Evolutionary conservation across 768 basidiomycete species (phyloP).

Genomic region (Tylopilus vinaceipallidus): DNA sequence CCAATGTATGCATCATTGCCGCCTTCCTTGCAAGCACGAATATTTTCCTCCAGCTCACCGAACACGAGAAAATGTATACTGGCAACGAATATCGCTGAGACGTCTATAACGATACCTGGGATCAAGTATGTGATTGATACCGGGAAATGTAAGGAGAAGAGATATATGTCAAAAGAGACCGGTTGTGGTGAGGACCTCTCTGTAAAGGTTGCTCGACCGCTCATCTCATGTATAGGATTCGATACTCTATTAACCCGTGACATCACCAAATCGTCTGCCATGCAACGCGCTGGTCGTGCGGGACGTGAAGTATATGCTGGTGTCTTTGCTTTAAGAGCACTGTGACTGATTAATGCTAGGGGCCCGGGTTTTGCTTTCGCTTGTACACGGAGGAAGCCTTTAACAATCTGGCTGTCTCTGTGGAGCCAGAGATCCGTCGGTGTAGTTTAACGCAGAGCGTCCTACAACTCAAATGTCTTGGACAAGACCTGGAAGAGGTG

Average conservation of each 20-base stretch:
- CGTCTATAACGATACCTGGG: conserved; percentile 95
- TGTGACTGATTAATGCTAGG: conserved; percentile 39
- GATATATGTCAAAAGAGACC: conserved; percentile 64
- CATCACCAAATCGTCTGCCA: conserved; percentile 87
- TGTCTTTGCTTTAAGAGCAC: neutral
- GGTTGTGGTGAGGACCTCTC: conserved; percentile 55
- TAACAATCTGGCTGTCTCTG: conserved; percentile 56
- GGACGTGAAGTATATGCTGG: conserved; percentile 72
- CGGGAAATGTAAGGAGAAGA: conserved; percentile 94
- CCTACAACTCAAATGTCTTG: conserved; percentile 82
- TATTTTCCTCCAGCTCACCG: conserved; percentile 65
- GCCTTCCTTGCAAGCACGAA: conserved; percentile 70
- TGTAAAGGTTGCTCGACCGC: neutral
- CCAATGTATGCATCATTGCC: conserved; percentile 89
- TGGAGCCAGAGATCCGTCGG: conserved; percentile 89
- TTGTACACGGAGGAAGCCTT: conserved; percentile 87
- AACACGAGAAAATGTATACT: conserved; percentile 87
- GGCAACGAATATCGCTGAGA: conserved; percentile 98
- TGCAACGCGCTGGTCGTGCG: conserved; percentile 93
- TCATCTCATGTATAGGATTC: conserved; percentile 55
- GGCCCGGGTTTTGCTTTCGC: conserved; percentile 84
- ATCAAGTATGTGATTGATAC: conserved; percentile 95
- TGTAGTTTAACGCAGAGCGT: conserved; percentile 81
- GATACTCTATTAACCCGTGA: conserved; percentile 81
- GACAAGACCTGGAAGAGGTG: conserved; percentile 74